Base-by-base conservation (phyloP, 768 basidiomycete species). In the Macrolepiota albuminosa region DNA sequence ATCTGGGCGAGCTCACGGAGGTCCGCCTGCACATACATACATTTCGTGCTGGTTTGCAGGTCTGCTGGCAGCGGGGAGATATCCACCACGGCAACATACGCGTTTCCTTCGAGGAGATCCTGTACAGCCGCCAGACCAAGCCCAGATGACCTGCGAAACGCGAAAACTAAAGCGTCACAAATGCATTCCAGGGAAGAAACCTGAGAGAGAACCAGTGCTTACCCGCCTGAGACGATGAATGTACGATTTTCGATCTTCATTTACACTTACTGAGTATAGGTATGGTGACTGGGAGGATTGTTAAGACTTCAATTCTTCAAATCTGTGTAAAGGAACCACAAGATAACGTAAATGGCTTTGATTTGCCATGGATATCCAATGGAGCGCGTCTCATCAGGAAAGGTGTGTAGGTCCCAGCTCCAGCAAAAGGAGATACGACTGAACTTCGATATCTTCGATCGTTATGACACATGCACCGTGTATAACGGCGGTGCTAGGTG, bases 21-120 rank as follows among this genome's bases (percentile, higher is more conserved):
- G 61, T 83, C 80, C 3, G 72, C 74, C 65, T 75, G 64, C 59
- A 75, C 72, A 66, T 71, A 81, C 55, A 75, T 76, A 60, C 76
- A 69, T 16, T 69, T 68, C 14, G 64, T 46, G 11, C 70, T 64
- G 9, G 68, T 53, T 11, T 67, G 54, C 16, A 70, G 43, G 13
- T 47, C 58, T 10, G 68, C 63, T 7, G 71, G 71, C n/a, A 78
- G 77, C 8, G 76, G 69, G 6, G 75, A 67, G 16, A 76, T 73
- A 69, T 87, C 85, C 60, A 86, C 63, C 21, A 84, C 76, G n/a
- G 82, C 76, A 33, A 84, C 69, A 62, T 76, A 79, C 5, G 77
- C 83, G 9, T 75, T 70, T 11, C 73, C 70, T 2, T 72, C 63
- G 40, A 81, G 72, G 36, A 87, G 75, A 55, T 75, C 74, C 6